Evolutionary conservation across 768 basidiomycete genomes (phyloP), one percentile per base, ranked within the genome.

Genomic region (Ramaria sp.): DNA sequence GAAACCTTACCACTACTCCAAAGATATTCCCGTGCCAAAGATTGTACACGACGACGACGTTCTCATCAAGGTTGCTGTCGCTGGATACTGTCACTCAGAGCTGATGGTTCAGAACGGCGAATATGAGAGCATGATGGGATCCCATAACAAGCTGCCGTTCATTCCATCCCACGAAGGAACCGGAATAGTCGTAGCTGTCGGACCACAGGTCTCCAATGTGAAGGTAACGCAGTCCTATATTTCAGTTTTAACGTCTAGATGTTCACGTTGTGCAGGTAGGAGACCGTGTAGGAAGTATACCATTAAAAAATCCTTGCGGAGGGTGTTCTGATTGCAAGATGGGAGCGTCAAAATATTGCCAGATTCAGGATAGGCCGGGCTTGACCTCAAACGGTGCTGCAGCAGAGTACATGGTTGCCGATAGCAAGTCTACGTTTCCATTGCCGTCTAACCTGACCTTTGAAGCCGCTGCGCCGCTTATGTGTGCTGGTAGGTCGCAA

Each of bases 81-180:
- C 54, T 45, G 54, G 54, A 17, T 55, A 55, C 31, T 55, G 54
- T 38, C 54, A 55, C 37, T 47, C 42, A 7, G 54, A 55, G 22
- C 24, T 55, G 42, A 55, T 55, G 54, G 54, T 55, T 31, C 54
- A 47, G 17, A 55, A 55, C 31, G 43, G 43, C 17, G 54, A 55
- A 13, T 45, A 47, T 30, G 54, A 31, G 31, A 30, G 30, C 13
- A 47, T 10, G 39, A 43, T 55, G 42, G 3, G 9, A 27, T 5
- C 42, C 11, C 12, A 19, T 10, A 22, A 17, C 30, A 30, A 30
- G 43, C 31, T 55, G 27, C 54, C 54, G 11, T 19, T 55, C 13
- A 55, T 55, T n/a, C 54, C 54, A 4, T 55, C 54, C 30, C 54
- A 55, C 19, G 54, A 55, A 24, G 54, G 41, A 27, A 33, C 41